These are phyloP conservation scores for Eragrostis tef DNA, from an alignment of 202 grass and related monocot species.

Conservation along the genomic window DNA sequence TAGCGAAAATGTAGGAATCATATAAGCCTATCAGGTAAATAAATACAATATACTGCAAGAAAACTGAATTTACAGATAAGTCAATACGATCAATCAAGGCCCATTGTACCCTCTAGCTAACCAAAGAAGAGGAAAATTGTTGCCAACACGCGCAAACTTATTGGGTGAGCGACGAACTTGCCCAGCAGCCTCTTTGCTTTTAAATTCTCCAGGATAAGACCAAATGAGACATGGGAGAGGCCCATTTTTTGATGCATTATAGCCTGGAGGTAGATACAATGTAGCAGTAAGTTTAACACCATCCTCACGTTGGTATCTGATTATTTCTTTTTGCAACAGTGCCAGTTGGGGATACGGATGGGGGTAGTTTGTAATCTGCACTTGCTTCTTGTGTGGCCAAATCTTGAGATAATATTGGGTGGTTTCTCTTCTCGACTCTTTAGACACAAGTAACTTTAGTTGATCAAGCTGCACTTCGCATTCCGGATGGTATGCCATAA, in stretches of 20 bases:
- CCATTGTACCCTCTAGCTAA: constrained; percentile 74
- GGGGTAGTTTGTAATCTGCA: constrained; percentile 84
- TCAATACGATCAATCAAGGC: constrained; percentile 42
- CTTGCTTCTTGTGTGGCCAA: constrained; percentile 66
- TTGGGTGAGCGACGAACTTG: constrained; percentile 81
- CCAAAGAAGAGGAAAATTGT: constrained; percentile 86
- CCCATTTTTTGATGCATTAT: constrained; percentile 61
- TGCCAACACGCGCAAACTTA: constrained; percentile 71
- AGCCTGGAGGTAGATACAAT: constrained; percentile 74
- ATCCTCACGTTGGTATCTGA: constrained; percentile 76
- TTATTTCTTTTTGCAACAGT: constrained; percentile 80
- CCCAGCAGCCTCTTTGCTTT: constrained; percentile 85
- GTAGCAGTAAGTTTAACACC: constrained; percentile 82
- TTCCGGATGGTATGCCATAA: constrained; percentile 74
- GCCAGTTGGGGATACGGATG: constrained; percentile 81
- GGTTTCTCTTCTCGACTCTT: constrained; percentile 78
- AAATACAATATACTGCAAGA: constrained; percentile 5
- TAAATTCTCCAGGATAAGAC: constrained; percentile 91
- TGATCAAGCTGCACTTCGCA: constrained; percentile 64
- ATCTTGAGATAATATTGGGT: constrained; percentile 73
- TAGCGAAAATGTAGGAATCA: constrained; percentile 61
- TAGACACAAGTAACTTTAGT: constrained; percentile 77
- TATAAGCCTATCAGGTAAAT: constrained; percentile 20
- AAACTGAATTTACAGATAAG: not conserved
- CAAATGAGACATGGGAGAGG: constrained; percentile 79